Percentiles rank a stretch among this genome's conserved stretches.
Evolutionary conservation across 331 rosid genomes (phyloP).

Genomic region (Phaseolus coccineus): DNA sequence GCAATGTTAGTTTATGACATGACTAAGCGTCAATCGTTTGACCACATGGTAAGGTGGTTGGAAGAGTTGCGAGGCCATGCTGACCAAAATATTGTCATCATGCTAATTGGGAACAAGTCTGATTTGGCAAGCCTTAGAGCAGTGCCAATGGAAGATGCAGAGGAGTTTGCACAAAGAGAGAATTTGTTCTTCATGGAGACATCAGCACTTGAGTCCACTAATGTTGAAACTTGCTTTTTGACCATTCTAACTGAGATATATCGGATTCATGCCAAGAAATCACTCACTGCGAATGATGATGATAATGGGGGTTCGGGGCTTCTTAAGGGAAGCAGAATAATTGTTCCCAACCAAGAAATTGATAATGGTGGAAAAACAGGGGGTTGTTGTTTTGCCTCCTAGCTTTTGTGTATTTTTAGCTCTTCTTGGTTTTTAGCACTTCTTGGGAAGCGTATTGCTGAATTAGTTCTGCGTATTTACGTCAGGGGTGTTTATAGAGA

Average conservation of each 20-base stretch:
- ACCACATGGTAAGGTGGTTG: slow-evolving; percentile 92
- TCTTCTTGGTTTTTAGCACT: slow-evolving; percentile 4
- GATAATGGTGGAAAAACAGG: slow-evolving; percentile 48
- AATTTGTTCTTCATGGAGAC: slow-evolving; percentile 96
- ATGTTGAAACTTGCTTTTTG: slow-evolving; percentile 83
- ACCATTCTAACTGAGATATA: slow-evolving; percentile 80
- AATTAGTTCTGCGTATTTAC: slow-evolving; percentile 26
- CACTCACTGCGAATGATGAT: slow-evolving; percentile 58
- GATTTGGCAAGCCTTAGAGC: slow-evolving; percentile 83
- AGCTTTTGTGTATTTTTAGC: slow-evolving; percentile 40
- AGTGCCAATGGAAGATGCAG: slow-evolving; percentile 90
- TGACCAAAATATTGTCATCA: slow-evolving; percentile 77
- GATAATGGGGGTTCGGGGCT: slow-evolving; percentile 54
- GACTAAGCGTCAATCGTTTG: slow-evolving; percentile 90
- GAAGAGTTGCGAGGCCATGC: slow-evolving; percentile 88
- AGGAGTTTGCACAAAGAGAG: slow-evolving; percentile 92
- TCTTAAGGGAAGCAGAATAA: slow-evolving; percentile 69
- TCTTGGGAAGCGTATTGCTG: slow-evolving; percentile 19
- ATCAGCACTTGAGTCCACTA: slow-evolving; percentile 89
- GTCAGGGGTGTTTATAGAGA: slow-evolving; percentile 34
- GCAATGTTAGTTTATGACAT: slow-evolving; percentile 92
- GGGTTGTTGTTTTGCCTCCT: slow-evolving; percentile 67
- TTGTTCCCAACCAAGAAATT: slow-evolving; percentile 63
- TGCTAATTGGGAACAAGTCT: slow-evolving; percentile 90
- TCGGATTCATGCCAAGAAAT: slow-evolving; percentile 69